phyloP scores from a whole-genome alignment of 805 yeast species.

The Cyberlindnera xishuangbannaensis region DNA sequence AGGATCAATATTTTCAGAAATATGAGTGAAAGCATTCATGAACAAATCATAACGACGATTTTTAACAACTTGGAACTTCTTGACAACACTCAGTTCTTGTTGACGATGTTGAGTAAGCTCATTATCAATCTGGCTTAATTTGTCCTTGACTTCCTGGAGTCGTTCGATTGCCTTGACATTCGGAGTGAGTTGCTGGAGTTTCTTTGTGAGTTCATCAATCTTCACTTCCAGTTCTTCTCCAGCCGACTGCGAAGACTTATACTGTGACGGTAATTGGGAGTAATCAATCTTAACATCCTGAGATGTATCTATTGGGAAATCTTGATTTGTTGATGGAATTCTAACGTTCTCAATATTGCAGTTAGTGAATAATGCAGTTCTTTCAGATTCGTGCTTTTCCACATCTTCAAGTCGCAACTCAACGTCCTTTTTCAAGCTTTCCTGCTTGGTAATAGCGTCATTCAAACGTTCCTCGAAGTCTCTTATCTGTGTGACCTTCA shows the following conservation, averaged over 20 bases:
- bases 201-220: slow-evolving; percentile 32
- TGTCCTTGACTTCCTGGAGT: slow-evolving; percentile 58
- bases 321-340: slow-evolving; percentile 25
- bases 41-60: slow-evolving; percentile 55
- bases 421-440: slow-evolving; percentile 29
- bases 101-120: slow-evolving; percentile 61
- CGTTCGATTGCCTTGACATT: slow-evolving; percentile 77
- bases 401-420: slow-evolving; percentile 44
- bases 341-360: slow-evolving; percentile 72
- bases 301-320: slow-evolving; percentile 52
- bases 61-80: slow-evolving; percentile 55
- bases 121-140: slow-evolving; percentile 52
- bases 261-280: slow-evolving; percentile 38
- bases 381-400: slow-evolving; percentile 49
- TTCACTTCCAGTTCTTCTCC: slow-evolving; percentile 31
- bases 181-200: slow-evolving; percentile 51
- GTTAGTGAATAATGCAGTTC: slow-evolving; percentile 53
- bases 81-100: slow-evolving; percentile 48
- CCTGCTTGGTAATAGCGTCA: slow-evolving; percentile 29
- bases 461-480: slow-evolving; percentile 43
- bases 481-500: slow-evolving; percentile 30
- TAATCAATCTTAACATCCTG: slow-evolving; percentile 51
- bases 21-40: slow-evolving; percentile 69
- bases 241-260: slow-evolving; percentile 26
- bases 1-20: slow-evolving; percentile 62